Base-by-base conservation (phyloP, 2,329 filamentous ascomycete species). In the Cordyceps pruinosa region DNA sequence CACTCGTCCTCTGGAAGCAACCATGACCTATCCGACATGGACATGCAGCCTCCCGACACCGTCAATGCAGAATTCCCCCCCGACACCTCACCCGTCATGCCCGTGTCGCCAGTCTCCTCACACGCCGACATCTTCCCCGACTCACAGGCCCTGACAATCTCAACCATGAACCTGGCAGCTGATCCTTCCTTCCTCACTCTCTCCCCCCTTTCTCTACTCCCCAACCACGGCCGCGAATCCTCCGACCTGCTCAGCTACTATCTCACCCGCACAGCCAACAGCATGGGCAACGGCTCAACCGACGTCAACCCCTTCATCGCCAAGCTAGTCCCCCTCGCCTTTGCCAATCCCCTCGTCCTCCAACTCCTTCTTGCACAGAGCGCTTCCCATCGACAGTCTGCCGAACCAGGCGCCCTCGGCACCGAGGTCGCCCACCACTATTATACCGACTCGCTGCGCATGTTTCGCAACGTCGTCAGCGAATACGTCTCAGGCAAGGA, bases 271-370 rank as follows among this genome's bases (percentile, higher is more conserved):
- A 78, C 75, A 0, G 72, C 74, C 17, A 71, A 72, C 44, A 76
- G 73, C 51, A 77, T 78, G 75, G 75, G 73, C 32, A 78, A 78
- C 55, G 75, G 74, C 1, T 75, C 75, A 1, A 76, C 75, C 1
- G 68, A 71, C 1, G 66, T 74, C 42, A 78, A 78, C 44, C 76
- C 75, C 0, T 77, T 77, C 50, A 64, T 77, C 19, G 70, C 72
- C 26, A 74, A 77, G 52, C 69, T 78, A 25, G 70, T 78, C 5
- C 75, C 75, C 0, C 59, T 78, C 2, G 73, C 75, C 3, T 78
- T 77, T 37, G 72, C 71, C 34, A 75, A 74, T 48, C 71, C 75
- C 3, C 68, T 78, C 0, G 68, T 77, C 2, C 53, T 78, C 4
- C 75, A 78, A 42, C 70, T 78, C 3, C 71, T 78, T 19, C 69